Evolutionary conservation across 2,329 filamentous ascomycete species (phyloP).

Genomic region (Tricladium varicosporioides): DNA sequence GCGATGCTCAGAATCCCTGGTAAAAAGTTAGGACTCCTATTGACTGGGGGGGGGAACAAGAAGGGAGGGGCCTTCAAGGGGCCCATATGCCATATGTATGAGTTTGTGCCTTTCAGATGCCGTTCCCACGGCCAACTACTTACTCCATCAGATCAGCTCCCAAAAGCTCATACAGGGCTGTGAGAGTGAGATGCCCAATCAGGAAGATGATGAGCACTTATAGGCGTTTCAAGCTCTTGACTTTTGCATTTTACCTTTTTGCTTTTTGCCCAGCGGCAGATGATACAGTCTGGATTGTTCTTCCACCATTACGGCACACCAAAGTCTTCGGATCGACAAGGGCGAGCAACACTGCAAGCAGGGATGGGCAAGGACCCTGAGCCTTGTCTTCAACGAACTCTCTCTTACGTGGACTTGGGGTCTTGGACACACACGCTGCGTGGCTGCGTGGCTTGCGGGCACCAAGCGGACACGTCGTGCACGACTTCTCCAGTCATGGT

Average conservation of each 20-base stretch:
- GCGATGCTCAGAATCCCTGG: constrained; percentile 8
- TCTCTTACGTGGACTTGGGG: not conserved
- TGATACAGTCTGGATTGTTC: constrained; percentile 1
- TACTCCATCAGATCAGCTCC: constrained; percentile 1
- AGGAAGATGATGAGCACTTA: constrained; percentile 17
- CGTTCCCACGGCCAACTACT: constrained; percentile 17
- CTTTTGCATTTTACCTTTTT: constrained; percentile 13
- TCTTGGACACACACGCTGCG: not conserved
- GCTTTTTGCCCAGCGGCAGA: constrained; percentile 1
- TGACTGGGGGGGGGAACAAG: constrained; percentile 3
- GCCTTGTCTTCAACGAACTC: not conserved
- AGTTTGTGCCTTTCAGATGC: constrained; percentile 6
- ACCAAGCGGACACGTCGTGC: not conserved
- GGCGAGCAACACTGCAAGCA: not conserved
- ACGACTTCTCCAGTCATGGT: constrained; percentile 2
- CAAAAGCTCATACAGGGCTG: not conserved
- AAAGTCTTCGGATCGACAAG: not conserved
- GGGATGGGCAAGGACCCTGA: not conserved
- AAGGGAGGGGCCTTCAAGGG: not conserved
- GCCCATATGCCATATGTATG: constrained; percentile 3
- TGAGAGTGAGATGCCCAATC: constrained; percentile 10
- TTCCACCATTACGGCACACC: not conserved
- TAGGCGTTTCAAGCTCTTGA: constrained; percentile 18
- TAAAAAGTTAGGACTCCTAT: too few relatives aligned
- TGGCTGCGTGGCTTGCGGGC: not conserved